Conservation (phyloP, 192 early-diverging fungal genomes). For the Fimicolochytrium jonesii region DNA sequence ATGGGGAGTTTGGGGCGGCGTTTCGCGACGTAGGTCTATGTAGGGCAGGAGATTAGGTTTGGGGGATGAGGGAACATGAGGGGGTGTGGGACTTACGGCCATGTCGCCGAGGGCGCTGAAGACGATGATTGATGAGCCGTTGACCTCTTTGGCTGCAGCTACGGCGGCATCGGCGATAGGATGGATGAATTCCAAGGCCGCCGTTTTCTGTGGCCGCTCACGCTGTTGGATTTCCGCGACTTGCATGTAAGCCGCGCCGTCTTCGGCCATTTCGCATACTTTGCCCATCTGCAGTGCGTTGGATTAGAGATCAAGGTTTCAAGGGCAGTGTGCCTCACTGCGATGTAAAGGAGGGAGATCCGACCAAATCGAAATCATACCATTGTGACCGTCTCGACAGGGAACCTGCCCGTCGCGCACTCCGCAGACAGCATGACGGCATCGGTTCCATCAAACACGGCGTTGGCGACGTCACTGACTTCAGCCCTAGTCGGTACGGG, state of each 20-base stretch:
- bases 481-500: conserved; percentile 99
- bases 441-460: conserved; percentile 95
- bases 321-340: not conserved
- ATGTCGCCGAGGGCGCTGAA: conserved; percentile 38
- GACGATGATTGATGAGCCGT: conserved; percentile 43
- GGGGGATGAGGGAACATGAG: conserved; percentile 16
- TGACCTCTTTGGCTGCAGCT: conserved; percentile 41
- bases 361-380: conserved; percentile 1
- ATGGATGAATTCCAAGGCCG: conserved; percentile 29
- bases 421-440: conserved; percentile 56
- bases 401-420: conserved; percentile 48
- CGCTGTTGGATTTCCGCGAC: conserved; percentile 9
- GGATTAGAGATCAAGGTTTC: not conserved
- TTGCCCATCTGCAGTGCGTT: conserved; percentile 34
- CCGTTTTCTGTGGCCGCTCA: not conserved
- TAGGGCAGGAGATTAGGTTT: too few relatives aligned
- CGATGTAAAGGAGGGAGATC: not conserved
- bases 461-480: conserved; percentile 97
- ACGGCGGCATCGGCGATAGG: conserved; percentile 55
- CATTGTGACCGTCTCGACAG: conserved; percentile 49
- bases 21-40: conserved; percentile 40
- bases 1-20: conserved; percentile 39
- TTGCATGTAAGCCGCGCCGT: conserved; percentile 27
- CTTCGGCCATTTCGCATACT: conserved; percentile 46
- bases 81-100: conserved; percentile 25